These are phyloP conservation scores for Boletellus ananiceps DNA, from an alignment of 768 basidiomycete species.

Conservation along the genomic window DNA sequence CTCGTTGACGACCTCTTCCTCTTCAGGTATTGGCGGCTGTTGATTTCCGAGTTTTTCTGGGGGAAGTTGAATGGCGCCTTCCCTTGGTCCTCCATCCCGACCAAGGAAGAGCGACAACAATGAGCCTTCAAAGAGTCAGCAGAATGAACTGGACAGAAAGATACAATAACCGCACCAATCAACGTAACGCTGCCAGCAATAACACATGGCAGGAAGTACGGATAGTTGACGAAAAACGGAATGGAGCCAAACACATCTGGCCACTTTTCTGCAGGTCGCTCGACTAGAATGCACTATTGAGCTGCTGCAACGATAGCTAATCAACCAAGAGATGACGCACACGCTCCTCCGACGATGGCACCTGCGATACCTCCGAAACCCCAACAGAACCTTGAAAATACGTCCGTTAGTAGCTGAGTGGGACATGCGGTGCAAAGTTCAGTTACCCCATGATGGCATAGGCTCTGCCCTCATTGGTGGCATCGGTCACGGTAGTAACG, in stretches of 20 bases:
- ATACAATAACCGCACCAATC: conserved; percentile 42
- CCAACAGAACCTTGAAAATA: conserved; percentile 74
- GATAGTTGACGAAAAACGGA: conserved; percentile 70
- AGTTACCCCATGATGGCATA: conserved; percentile 84
- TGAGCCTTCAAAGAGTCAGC: conserved; percentile 51
- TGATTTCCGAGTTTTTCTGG: conserved; percentile 59
- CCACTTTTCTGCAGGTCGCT: conserved; percentile 84
- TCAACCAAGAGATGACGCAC: conserved; percentile 41
- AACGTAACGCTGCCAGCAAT: conserved; percentile 76
- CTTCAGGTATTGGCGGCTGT: conserved; percentile 61
- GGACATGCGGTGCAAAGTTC: conserved; percentile 1
- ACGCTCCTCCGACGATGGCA: conserved; percentile 78
- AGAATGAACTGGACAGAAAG: background rate
- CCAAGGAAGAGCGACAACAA: conserved; percentile 85
- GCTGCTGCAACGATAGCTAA: background rate
- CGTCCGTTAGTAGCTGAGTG: background rate
- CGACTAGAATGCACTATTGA: conserved; percentile 48
- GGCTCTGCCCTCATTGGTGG: conserved; percentile 89
- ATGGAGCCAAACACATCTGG: conserved; percentile 64
- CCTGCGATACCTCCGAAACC: conserved; percentile 93
- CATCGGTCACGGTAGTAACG: conserved; percentile 82
- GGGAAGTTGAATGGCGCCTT: conserved; percentile 78
- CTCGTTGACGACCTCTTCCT: conserved; percentile 49
- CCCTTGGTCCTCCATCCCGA: conserved; percentile 84
- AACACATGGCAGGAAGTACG: conserved; percentile 85